Evolutionary conservation across 2,329 filamentous ascomycete genomes (phyloP).

Genomic region (Pseudopyricularia cyperi): DNA sequence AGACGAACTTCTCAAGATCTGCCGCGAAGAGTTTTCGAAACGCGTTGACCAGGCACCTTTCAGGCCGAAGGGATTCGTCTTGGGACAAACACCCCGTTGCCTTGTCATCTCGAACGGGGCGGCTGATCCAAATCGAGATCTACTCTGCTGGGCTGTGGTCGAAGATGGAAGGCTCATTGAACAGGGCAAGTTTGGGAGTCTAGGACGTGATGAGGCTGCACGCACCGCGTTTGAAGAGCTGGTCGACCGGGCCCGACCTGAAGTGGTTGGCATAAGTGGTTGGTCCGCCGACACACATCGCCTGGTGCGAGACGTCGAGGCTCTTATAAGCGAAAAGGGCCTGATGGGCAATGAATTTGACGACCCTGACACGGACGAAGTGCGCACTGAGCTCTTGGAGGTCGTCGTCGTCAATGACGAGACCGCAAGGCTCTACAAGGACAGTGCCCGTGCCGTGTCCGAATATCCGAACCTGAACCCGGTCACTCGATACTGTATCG

Average conservation of each 20-base stretch:
- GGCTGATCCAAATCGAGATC: slow-evolving; percentile 60
- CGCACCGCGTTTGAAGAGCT: slow-evolving; percentile 64
- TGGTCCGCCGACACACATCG: slow-evolving; percentile 79
- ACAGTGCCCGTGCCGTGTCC: slow-evolving; percentile 62
- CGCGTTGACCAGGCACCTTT: slow-evolving; percentile 92
- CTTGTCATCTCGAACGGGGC: slow-evolving; percentile 78
- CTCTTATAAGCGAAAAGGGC: slow-evolving; percentile 63
- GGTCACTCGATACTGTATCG: slow-evolving; percentile 79
- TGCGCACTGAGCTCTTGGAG: slow-evolving; percentile 67
- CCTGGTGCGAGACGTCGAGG: slow-evolving; percentile 68
- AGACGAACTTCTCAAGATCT: slow-evolving; percentile 76
- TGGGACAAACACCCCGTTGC: slow-evolving; percentile 79
- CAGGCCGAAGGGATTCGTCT: slow-evolving; percentile 83
- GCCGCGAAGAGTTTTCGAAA: slow-evolving; percentile 77
- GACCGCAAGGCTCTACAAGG: slow-evolving; percentile 90
- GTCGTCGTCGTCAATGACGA: slow-evolving; percentile 92
- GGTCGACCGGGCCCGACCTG: slow-evolving; percentile 67
- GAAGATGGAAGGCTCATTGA: slow-evolving; percentile 85
- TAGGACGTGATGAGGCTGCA: slow-evolving; percentile 56
- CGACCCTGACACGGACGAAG: slow-evolving; percentile 62
- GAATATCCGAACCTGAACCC: slow-evolving; percentile 74
- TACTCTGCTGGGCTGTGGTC: slow-evolving; percentile 82
- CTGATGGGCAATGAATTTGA: slow-evolving; percentile 73
- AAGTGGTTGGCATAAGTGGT: slow-evolving; percentile 81
- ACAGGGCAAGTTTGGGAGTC: slow-evolving; percentile 73